Evolutionary conservation across 495 filamentous ascomycete species (phyloP), one percentile per base, ranked within the genome.

Genomic region (Beverwykella pulmonaria): DNA sequence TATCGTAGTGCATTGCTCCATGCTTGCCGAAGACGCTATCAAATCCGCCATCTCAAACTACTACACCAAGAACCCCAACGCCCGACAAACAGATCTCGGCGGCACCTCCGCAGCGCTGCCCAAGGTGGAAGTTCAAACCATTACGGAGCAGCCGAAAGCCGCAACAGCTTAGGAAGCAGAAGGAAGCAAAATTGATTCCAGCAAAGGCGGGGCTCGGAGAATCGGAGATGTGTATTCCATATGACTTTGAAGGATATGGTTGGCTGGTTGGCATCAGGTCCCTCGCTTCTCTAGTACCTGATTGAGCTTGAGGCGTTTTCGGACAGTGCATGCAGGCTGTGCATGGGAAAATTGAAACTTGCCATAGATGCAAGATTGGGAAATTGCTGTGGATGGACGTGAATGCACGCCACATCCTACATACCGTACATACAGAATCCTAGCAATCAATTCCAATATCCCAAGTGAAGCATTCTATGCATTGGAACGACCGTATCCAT

Each of bases 21-120:
- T 99, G 91, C 87, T 99, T 63, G 95, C 95, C 26, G 95, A 99
- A 80, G 93, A 99, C 76, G 95, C 95, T 64, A 97, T 99, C 85
- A 97, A 97, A 80, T 93, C 92, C n/a, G 95, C 95, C 62, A 97
- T 98, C 77, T 89, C 87, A 58, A 93, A 98, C 78, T 98, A 97
- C 83, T 92, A 96, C 82, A 92, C 87, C 75, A 98, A 98, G 86
- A 93, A 91, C 83, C 90, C 91, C 61, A 84, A 88, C 39, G 86
- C 86, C n/a, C 82, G 82, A 64, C 61, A 79, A 15, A 93, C 92
- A 7, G 83, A 91, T 72, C 84, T 96, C 0, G 86, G 86, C 41
- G 92, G 91, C 60, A 92, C 89, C 8, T 81, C 78, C 32, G 83
- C 84, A 3, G 75, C 83, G 52, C 73, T 81, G 57, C 78, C 79